These are phyloP conservation scores for Annona cherimola DNA, from an alignment of 164 flowering plant genomes.

Conservation along the genomic window DNA sequence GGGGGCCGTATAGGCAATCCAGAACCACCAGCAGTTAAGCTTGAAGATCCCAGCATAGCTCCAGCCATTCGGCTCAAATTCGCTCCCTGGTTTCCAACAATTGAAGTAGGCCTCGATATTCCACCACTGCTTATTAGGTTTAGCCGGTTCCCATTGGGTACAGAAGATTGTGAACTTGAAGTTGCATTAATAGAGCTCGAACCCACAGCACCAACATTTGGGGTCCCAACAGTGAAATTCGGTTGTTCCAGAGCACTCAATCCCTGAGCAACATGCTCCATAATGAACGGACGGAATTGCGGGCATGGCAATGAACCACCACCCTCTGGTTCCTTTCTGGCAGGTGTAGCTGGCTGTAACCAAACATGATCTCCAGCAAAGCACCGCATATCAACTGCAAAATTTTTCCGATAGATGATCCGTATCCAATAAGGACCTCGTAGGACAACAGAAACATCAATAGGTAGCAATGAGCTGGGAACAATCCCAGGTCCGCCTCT, in stretches of 20 bases:
- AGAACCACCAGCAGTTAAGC: conserved; percentile 41
- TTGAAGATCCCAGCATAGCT: conserved; percentile 49
- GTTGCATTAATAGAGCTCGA: conserved; percentile 41
- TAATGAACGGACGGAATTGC: conserved; percentile 96
- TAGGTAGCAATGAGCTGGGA: conserved; percentile 93
- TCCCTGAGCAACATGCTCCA: conserved; percentile 99
- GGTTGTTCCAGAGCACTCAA: conserved; percentile 72
- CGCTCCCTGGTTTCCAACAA: conserved; percentile 42
- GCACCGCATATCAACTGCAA: conserved; percentile 99
- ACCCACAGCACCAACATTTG: conserved; percentile 46
- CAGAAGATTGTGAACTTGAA: conserved; percentile 46
- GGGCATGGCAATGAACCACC: conserved; percentile 99
- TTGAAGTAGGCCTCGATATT: conserved; percentile 38
- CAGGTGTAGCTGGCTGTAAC: conserved; percentile 99
- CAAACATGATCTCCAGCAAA: conserved; percentile 99
- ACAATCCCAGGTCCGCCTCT: conserved; percentile 97
- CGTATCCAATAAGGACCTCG: conserved; percentile 98
- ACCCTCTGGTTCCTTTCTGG: conserved; percentile 72
- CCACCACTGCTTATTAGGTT: conserved; percentile 44
- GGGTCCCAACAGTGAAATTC: conserved; percentile 53
- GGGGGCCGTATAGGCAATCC: conserved; percentile 69
- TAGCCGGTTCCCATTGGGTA: conserved; percentile 51
- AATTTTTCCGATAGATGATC: conserved; percentile 81
- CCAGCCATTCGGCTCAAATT: conserved; percentile 46
- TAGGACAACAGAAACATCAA: conserved; percentile 94